These are phyloP conservation scores for Trichoderma hamatum DNA, from an alignment of 2,329 filamentous ascomycete species.

Conservation along the genomic window DNA sequence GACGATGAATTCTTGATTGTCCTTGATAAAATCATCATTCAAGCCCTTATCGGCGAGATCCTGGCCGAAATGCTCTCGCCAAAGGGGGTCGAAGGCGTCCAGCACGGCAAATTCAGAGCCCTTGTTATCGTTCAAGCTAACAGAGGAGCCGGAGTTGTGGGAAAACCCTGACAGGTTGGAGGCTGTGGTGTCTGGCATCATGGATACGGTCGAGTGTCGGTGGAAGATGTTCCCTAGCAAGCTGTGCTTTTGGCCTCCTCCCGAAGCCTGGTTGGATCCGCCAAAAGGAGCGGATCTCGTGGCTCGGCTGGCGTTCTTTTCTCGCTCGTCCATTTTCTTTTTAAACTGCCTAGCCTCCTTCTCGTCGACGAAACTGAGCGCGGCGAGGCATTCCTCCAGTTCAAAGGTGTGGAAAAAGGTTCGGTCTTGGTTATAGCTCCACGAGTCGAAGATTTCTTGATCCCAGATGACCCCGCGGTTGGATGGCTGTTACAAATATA, in stretches of 20 bases:
- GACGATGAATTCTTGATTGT: slow-evolving; percentile 70
- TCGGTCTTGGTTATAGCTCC: slow-evolving; percentile 93
- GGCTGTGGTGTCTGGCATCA: slow-evolving; percentile 61
- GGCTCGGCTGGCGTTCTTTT: slow-evolving; percentile 92
- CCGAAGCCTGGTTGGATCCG: slow-evolving; percentile 41
- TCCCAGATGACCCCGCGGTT: slow-evolving; percentile 91
- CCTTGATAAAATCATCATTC: slow-evolving; percentile 67
- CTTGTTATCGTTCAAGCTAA: slow-evolving; percentile 51
- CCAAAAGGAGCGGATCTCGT: slow-evolving; percentile 79
- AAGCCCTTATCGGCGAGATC: slow-evolving; percentile 65
- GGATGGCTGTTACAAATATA: slow-evolving; percentile 58
- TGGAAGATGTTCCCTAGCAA: slow-evolving; percentile 66
- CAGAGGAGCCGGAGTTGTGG: slow-evolving; percentile 47
- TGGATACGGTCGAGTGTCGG: slow-evolving; percentile 61
- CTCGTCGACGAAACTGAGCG: slow-evolving; percentile 90
- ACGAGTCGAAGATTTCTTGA: slow-evolving; percentile 95
- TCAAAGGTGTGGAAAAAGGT: slow-evolving; percentile 99
- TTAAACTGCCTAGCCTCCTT: slow-evolving; percentile 97
- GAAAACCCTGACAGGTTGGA: slow-evolving; percentile 42
- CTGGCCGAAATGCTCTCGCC: slow-evolving; percentile 67
- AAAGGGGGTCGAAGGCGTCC: slow-evolving; percentile 66
- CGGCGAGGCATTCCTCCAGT: slow-evolving; percentile 87
- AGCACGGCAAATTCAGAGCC: slow-evolving; percentile 63
- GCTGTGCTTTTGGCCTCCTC: slow-evolving; percentile 48
- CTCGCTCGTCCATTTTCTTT: slow-evolving; percentile 95